Evolutionary conservation across 805 yeast species (phyloP).

Genomic region (Spathaspora gorwiae): DNA sequence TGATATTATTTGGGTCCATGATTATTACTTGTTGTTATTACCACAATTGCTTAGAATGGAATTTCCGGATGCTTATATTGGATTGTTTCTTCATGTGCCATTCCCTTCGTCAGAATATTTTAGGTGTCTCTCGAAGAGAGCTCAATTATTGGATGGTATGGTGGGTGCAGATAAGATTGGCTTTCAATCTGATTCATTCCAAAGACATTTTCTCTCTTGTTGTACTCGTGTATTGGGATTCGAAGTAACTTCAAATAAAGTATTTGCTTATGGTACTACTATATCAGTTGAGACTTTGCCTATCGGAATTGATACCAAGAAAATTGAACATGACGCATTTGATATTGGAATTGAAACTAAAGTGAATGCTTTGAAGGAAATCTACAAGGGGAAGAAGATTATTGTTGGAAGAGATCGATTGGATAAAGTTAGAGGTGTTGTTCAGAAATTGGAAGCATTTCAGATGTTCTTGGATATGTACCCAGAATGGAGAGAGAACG

Average conservation of each 20-base stretch:
- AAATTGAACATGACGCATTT: constrained; percentile 62
- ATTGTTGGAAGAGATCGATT: constrained; percentile 93
- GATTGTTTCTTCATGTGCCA: constrained; percentile 83
- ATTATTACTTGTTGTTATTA: constrained; percentile 73
- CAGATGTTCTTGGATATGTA: constrained; percentile 83
- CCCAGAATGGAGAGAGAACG: constrained; percentile 87
- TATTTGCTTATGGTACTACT: constrained; percentile 72
- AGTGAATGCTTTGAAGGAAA: constrained; percentile 56
- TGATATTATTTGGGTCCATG: constrained; percentile 90
- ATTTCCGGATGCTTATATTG: constrained; percentile 68
- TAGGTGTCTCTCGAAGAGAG: constrained; percentile 79
- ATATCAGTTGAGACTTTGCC: constrained; percentile 76
- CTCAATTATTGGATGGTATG: constrained; percentile 82
- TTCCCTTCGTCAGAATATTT: constrained; percentile 94
- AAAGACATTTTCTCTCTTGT: constrained; percentile 86
- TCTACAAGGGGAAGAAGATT: constrained; percentile 64
- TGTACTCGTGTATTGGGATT: constrained; percentile 85
- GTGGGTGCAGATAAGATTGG: constrained; percentile 84
- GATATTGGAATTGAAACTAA: constrained; percentile 51
- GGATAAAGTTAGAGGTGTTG: constrained; percentile 88
- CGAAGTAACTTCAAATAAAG: constrained; percentile 54
- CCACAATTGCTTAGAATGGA: constrained; percentile 82
- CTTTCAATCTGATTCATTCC: constrained; percentile 81
- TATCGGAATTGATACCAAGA: constrained; percentile 79
- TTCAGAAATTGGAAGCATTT: constrained; percentile 88